A percentile compares a stretch with the other conserved stretches of the same genome.
Conservation (phyloP, 1,284 basidiomycete species). For the Tilletia caries region DNA sequence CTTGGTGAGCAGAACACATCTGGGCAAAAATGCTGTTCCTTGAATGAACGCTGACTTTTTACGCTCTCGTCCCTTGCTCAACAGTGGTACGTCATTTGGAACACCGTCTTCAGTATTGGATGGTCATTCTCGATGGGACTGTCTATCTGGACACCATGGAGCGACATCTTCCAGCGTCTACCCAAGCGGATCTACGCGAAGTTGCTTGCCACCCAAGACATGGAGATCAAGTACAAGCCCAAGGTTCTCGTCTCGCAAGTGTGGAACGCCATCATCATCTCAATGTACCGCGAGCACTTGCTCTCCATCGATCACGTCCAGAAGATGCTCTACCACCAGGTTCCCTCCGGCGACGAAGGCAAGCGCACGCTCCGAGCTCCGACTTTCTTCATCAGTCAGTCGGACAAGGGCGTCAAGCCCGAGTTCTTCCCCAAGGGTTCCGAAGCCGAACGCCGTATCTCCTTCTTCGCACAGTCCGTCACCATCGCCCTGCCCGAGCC, state of each 20-base stretch:
- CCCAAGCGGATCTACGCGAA: slow-evolving; percentile 54
- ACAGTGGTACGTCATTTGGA: slow-evolving; percentile 55
- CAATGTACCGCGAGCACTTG: slow-evolving; percentile 54
- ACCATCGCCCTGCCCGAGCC: slow-evolving; percentile 51
- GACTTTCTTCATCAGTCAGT: slow-evolving; percentile 53
- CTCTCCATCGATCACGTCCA: slow-evolving; percentile 54
- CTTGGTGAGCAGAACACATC: slow-evolving; percentile 23
- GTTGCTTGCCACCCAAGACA: slow-evolving; percentile 52
- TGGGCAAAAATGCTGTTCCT: background rate
- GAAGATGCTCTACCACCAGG: slow-evolving; percentile 54
- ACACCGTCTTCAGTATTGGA: slow-evolving; percentile 53
- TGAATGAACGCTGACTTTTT: background rate
- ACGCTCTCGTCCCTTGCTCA: slow-evolving; percentile 54
- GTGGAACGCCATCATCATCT: slow-evolving; percentile 55
- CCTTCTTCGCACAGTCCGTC: slow-evolving; percentile 54
- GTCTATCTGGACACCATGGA: slow-evolving; percentile 54
- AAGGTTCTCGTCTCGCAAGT: slow-evolving; percentile 54
- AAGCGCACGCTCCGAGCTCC: slow-evolving; percentile 54
- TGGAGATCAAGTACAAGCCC: slow-evolving; percentile 55
- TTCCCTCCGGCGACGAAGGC: slow-evolving; percentile 50
- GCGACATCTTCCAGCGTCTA: slow-evolving; percentile 53
- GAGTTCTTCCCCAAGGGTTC: slow-evolving; percentile 54
- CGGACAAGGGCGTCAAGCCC: slow-evolving; percentile 50
- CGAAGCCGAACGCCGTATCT: slow-evolving; percentile 53
- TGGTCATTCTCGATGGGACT: slow-evolving; percentile 53